Evolutionary conservation across 1,284 basidiomycete species (phyloP), one percentile per base, ranked within the genome.

Genomic region (Kalmanozyma brasiliensis): DNA sequence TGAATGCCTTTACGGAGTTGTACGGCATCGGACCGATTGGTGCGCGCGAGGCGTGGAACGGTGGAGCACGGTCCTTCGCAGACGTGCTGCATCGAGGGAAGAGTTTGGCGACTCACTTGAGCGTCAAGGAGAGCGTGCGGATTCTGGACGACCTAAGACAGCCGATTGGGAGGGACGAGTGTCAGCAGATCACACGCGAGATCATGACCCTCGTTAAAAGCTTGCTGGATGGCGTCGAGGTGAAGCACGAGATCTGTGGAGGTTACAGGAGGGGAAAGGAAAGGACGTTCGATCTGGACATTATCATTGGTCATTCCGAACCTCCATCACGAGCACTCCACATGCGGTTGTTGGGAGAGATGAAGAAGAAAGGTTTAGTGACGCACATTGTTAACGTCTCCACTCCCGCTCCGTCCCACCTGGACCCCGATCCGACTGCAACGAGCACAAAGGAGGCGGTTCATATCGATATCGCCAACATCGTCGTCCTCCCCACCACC

Each of bases 1-100:
- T 79, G 64, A 74, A 66, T 9, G 20, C 38, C 0, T 79, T 81
- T 34, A 76, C 63, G 17, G 67, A 77, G 40, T 43, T 81, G 23
- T 79, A 81, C 36, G 71, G 78, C 5, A 71, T 81, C 6, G 79
- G 79, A 4, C 77, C 77, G 1, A 69, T 63, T 10, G 65, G 60
- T 4, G 77, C 79, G 1, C 36, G 72, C 10, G 59, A 71, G n/a
- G 72, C 73, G 33, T 81, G 73, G 51, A 71, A 75, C 35, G 48
- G 58, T 1, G 79, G 79, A 1, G 77, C 70, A 19, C 49, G 79
- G 9, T 53, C 57, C 4, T 66, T 77, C 17, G 53, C 49, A 3
- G 79, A 81, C 30, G 71, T 81, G 3, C 52, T 79, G n/a, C 22
- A 60, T 13, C 32, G 60, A 4, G 58, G 67, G 6, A 67, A 69